Conservation (phyloP, 805 yeast species). For the Suhomyces tanzawaensis region DNA sequence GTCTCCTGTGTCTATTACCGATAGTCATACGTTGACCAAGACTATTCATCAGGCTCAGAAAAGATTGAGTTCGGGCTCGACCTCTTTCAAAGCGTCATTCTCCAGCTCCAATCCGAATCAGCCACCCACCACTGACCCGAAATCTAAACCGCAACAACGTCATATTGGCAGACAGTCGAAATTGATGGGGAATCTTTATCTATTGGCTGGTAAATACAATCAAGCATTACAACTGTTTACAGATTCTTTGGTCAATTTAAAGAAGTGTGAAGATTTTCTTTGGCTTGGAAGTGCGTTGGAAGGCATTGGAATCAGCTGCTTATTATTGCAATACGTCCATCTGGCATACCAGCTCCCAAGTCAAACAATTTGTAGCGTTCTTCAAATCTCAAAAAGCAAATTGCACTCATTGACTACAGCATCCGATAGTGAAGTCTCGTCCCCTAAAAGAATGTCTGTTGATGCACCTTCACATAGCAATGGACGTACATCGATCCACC, state of each 20-base stretch:
- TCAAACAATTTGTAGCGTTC: constrained; percentile 29
- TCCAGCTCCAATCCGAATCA: constrained; percentile 9
- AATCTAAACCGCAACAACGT: constrained; percentile 39
- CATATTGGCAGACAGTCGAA: constrained; percentile 74
- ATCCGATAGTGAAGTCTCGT: constrained; percentile 26
- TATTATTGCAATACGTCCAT: constrained; percentile 57
- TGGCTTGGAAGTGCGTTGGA: constrained; percentile 93
- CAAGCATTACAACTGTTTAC: constrained; percentile 71
- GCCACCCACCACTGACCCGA: constrained; percentile 20
- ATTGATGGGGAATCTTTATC: constrained; percentile 68
- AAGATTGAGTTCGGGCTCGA: constrained; percentile 37
- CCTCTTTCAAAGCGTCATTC: constrained; percentile 34
- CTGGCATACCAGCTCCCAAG: constrained; percentile 49
- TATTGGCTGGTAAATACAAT: constrained; percentile 74
- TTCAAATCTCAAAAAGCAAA: constrained; percentile 33
- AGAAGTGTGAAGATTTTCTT: constrained; percentile 65
- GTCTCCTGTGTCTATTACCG: constrained; percentile 70
- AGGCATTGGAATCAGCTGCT: constrained; percentile 65
- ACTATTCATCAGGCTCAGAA: constrained; percentile 43
- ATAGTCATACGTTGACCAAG: constrained; percentile 43
- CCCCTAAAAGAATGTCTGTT: constrained; percentile 5
- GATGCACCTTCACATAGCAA: constrained; percentile 1
- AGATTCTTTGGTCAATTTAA: constrained; percentile 64
- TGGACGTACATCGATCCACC: not conserved
- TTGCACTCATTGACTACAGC: constrained; percentile 16